Base-by-base conservation (phyloP, 257 asterid genomes). In the Ocimum tenuiflorum region DNA sequence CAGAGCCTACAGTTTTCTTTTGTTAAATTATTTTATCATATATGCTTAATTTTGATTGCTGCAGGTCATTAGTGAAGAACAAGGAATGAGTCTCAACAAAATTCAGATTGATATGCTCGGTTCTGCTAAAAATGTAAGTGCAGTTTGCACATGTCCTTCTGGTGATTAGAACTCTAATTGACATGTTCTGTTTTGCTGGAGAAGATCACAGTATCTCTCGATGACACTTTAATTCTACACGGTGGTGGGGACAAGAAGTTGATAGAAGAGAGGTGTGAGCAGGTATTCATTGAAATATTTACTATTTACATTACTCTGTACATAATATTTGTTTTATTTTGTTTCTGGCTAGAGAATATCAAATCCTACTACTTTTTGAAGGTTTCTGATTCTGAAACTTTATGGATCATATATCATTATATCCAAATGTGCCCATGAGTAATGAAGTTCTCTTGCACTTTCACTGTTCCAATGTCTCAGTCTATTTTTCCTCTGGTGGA, bases 181-280 rank as follows among this genome's bases (percentile, higher is more conserved):
- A 79, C 51, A 22, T 66, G 59, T 56, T 33, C 55, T 38, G 47
- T 31, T 73, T 68, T 22, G 11, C 35, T 69, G 68, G 77, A 74
- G 74, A 81, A 91, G 97, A 85, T 88, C 70, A 88, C 94, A 3
- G 72, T 91, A 76, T 86, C 96, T 68, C 71, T 86, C 49, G 97
- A 91, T 48, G 96, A 88, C 83, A 91, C 96, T 64, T 65, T 88
- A 72, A 77, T 91, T 78, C 81, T 91, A 63, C 95, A 84, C 60
- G 97, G 97, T 36, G 85, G 85, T 65, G 97, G 97, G 70, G 91
- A 91, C 72, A 91, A 86, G 81, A 88, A 88, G 74, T 71, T 80
- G 73, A 91, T 91, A 74, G 97, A 91, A 79, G 96, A 91, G 82
- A 86, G 96, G 57, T 91, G 97, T 75, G 97, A 91, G 78, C 81